Conservation (phyloP, 768 basidiomycete genomes). For the Rhizopogon vinicolor region DNA sequence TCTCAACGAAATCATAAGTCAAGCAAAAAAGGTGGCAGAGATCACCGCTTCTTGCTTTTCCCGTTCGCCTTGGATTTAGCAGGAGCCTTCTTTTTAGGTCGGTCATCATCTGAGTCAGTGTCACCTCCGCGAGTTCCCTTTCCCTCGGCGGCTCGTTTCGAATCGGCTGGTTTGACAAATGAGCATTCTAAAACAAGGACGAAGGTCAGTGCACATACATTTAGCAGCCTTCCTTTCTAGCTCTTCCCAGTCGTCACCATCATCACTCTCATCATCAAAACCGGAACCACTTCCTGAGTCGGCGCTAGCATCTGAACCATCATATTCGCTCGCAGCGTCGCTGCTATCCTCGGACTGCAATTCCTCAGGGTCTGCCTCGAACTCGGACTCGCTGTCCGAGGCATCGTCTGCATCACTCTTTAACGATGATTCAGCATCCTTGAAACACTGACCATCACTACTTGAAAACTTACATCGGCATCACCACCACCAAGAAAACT, state of each 20-base stretch:
- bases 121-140: constrained; percentile 40
- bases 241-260: constrained; percentile 95
- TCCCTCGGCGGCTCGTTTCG: constrained; percentile 38
- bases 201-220: constrained; percentile 40
- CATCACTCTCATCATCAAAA: constrained; percentile 60
- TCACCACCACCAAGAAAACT: constrained; percentile 78
- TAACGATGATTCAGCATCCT: constrained; percentile 32
- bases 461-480: constrained; percentile 52
- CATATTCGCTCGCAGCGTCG: constrained; percentile 52
- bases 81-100: constrained; percentile 35
- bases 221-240: constrained; percentile 88
- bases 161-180: constrained; percentile 35
- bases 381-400: constrained; percentile 66
- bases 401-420: constrained; percentile 61
- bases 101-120: constrained; percentile 48
- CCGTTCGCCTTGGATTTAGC: constrained; percentile 34
- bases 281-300: constrained; percentile 66
- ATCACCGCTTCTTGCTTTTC: constrained; percentile 33
- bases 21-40: background rate
- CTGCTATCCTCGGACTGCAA: constrained; percentile 37
- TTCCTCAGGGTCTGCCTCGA: constrained; percentile 45
- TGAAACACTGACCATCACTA: constrained; percentile 27
- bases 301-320: constrained; percentile 47
- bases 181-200: background rate
- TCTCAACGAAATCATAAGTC: constrained; percentile 4